Percentiles rank a stretch among this genome's conserved stretches.
Conservation (phyloP, 495 filamentous ascomycete species). For the Rhypophila decipiens region DNA sequence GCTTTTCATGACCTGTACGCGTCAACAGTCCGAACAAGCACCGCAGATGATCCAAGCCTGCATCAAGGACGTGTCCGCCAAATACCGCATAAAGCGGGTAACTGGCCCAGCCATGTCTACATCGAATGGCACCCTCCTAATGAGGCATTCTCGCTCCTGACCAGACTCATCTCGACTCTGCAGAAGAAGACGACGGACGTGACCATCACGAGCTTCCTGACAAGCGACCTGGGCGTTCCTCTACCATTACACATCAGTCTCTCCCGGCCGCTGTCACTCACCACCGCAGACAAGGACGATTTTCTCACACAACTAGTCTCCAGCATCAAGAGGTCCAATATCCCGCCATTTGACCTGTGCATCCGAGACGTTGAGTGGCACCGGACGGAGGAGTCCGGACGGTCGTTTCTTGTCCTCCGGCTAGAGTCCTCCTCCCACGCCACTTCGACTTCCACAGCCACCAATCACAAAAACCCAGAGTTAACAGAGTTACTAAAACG, state of each 20-base stretch:
- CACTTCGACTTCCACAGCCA: not conserved
- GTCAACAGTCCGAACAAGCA: constrained; percentile 65
- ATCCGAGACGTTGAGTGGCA: constrained; percentile 32
- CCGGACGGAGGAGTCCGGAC: constrained; percentile 53
- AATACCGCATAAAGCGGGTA: constrained; percentile 78
- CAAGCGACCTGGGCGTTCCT: constrained; percentile 69
- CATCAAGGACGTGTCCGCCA: constrained; percentile 78
- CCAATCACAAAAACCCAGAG: constrained; percentile 33
- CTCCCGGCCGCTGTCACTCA: constrained; percentile 65
- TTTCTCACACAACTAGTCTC: constrained; percentile 49
- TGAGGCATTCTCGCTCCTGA: constrained; percentile 48
- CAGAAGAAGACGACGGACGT: constrained; percentile 8
- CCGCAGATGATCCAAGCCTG: constrained; percentile 71
- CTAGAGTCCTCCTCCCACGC: constrained; percentile 19
- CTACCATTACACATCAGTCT: constrained; percentile 86
- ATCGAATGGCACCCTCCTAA: constrained; percentile 79
- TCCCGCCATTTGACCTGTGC: constrained; percentile 30
- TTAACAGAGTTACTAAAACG: constrained; percentile 57
- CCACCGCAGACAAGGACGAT: constrained; percentile 54
- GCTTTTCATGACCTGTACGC: constrained; percentile 88
- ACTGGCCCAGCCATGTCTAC: constrained; percentile 91
- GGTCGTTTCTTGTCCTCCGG: constrained; percentile 82
- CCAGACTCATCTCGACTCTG: constrained; percentile 41
- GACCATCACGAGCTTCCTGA: constrained; percentile 56
- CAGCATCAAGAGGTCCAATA: constrained; percentile 15